Evolutionary conservation across 1,284 basidiomycete genomes (phyloP).

Genomic region (Waitea zeae): DNA sequence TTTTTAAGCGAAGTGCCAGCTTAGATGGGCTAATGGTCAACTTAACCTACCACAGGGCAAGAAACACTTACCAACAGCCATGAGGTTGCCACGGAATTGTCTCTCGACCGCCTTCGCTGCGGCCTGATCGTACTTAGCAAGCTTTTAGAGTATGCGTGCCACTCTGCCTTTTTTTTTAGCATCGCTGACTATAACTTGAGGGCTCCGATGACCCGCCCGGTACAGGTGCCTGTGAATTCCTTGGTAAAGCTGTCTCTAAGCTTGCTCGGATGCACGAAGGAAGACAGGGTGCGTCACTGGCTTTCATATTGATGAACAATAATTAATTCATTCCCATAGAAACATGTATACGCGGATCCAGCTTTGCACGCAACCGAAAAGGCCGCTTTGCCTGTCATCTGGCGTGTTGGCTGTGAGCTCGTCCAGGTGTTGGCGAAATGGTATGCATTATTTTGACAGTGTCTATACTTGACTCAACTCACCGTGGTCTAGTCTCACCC

Average conservation of each 20-base stretch:
- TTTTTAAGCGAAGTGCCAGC: conserved; percentile 1
- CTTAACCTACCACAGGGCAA: conserved; percentile 3
- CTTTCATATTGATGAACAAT: conserved; percentile 4
- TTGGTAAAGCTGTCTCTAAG: conserved; percentile 31
- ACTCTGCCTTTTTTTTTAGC: neutral
- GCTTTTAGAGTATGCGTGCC: conserved; percentile 46
- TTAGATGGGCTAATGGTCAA: conserved; percentile 1
- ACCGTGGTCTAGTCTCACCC: conserved; percentile 22
- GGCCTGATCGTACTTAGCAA: conserved; percentile 31
- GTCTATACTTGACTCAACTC: conserved; percentile 4
- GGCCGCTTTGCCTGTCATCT: conserved; percentile 32
- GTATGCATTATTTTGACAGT: conserved; percentile 17
- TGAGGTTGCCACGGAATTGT: conserved; percentile 27
- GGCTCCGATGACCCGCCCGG: conserved; percentile 41
- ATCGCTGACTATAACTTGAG: conserved; percentile 16
- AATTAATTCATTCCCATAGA: conserved; percentile 16
- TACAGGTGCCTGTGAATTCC: conserved; percentile 55
- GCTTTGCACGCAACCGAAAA: conserved; percentile 33
- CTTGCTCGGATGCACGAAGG: conserved; percentile 37
- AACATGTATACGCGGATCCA: conserved; percentile 28
- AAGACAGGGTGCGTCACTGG: conserved; percentile 25
- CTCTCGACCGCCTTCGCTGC: conserved; percentile 39
- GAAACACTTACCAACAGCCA: conserved; percentile 12
- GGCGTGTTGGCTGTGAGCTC: conserved; percentile 32
- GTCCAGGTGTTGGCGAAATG: conserved; percentile 27